A percentile compares a stretch with the other conserved stretches of the same genome.
These are phyloP conservation scores for Dothidotthia symphoricarpi DNA, from an alignment of 2,329 filamentous ascomycete genomes.

Conservation along the genomic window DNA sequence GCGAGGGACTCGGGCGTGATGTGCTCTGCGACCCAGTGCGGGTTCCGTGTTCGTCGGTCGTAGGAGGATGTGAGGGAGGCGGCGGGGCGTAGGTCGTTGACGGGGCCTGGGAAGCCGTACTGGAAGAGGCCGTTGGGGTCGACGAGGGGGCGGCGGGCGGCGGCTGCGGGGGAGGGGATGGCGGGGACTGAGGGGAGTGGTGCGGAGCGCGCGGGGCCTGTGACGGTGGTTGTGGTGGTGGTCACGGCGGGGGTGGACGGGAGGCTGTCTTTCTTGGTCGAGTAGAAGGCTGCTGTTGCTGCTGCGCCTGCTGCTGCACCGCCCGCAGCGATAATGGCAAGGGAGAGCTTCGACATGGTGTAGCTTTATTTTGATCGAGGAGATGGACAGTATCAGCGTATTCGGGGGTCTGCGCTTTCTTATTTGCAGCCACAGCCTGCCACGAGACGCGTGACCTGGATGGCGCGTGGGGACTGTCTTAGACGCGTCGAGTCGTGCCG, in stretches of 20 bases:
- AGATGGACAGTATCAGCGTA: too few relatives aligned
- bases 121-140: constrained; percentile 54
- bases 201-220: constrained; percentile 25
- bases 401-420: constrained; percentile 6
- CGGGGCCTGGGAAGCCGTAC: constrained; percentile 81
- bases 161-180: constrained; percentile 24
- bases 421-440: constrained; percentile 11
- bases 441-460: constrained; percentile 27
- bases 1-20: constrained; percentile 86
- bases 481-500: constrained; percentile 35
- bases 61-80: constrained; percentile 79
- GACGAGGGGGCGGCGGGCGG: constrained; percentile 38
- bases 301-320: constrained; percentile 51
- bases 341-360: constrained; percentile 52
- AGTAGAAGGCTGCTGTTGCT: constrained; percentile 49
- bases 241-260: constrained; percentile 28
- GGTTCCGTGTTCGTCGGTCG: constrained; percentile 88
- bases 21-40: constrained; percentile 89
- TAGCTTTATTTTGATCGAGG: neutral
- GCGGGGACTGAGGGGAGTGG: constrained; percentile 26
- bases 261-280: constrained; percentile 32
- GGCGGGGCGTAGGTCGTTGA: constrained; percentile 76
- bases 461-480: constrained; percentile 39
- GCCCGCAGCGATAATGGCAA: constrained; percentile 51
- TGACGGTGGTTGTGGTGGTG: constrained; percentile 39